These are phyloP conservation scores for Xylariaceae sp. DNA, from an alignment of 2,329 filamentous ascomycete species.

Conservation along the genomic window DNA sequence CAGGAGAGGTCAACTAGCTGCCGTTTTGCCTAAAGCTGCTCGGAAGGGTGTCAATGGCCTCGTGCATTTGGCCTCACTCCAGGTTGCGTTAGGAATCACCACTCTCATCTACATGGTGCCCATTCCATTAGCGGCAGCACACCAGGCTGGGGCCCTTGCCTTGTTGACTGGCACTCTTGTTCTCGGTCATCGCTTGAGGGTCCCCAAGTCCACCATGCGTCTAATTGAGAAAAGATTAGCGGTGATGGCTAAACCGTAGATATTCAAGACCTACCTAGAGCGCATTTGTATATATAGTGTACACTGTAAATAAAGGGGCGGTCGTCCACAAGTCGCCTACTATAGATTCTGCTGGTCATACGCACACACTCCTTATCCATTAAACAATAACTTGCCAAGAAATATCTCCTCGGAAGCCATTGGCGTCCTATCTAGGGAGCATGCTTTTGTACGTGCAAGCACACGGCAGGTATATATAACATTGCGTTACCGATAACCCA, in stretches of 20 bases:
- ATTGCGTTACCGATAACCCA: slow-evolving; percentile 9
- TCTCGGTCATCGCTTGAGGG: slow-evolving; percentile 69
- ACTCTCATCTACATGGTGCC: slow-evolving; percentile 95
- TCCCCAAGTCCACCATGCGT: slow-evolving; percentile 60
- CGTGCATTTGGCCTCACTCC: slow-evolving; percentile 73
- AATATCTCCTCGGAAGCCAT: not conserved
- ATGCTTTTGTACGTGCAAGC: slow-evolving; percentile 16
- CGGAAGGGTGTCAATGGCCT: slow-evolving; percentile 69
- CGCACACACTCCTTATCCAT: not conserved
- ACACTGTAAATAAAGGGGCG: slow-evolving; percentile 3
- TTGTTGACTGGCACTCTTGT: slow-evolving; percentile 77
- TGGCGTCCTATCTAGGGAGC: slow-evolving; percentile 7
- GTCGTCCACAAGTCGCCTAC: slow-evolving; percentile 14
- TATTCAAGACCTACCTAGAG: not conserved
- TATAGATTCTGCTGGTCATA: not conserved
- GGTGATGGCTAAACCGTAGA: slow-evolving; percentile 17
- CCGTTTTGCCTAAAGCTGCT: slow-evolving; percentile 57
- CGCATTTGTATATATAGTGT: not conserved
- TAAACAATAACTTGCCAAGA: no score
- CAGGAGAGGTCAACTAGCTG: slow-evolving; percentile 54
- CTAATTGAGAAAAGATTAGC: slow-evolving; percentile 50
- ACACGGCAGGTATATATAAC: slow-evolving; percentile 15
- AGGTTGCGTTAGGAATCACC: slow-evolving; percentile 80
- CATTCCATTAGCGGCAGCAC: slow-evolving; percentile 76
- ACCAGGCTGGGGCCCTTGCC: slow-evolving; percentile 85